Base-by-base conservation (phyloP, 352 stramenopile species). In the Sclerospora graminicola region DNA sequence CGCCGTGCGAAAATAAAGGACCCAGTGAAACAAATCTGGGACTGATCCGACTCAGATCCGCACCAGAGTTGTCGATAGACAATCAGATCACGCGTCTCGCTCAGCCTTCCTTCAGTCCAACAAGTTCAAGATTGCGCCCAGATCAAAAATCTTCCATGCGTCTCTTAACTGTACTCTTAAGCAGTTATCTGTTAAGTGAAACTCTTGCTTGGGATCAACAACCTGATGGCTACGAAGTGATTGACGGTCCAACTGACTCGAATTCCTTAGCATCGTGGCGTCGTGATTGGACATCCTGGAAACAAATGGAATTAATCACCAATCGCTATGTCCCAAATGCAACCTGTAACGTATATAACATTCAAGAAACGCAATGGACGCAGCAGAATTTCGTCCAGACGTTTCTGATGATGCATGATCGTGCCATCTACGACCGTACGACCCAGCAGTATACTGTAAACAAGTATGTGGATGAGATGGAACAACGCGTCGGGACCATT, bases 151-250 rank as follows among this genome's bases (percentile, higher is more conserved):
- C n/a, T n/a, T n/a, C n/a, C n/a, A n/a, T n/a, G n/a, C n/a, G n/a
- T n/a, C n/a, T n/a, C n/a, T n/a, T n/a, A n/a, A n/a, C n/a, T n/a
- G n/a, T n/a, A n/a, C n/a, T n/a, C n/a, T n/a, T n/a, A n/a, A n/a
- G n/a, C n/a, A n/a, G n/a, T n/a, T n/a, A n/a, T n/a, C n/a, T n/a
- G n/a, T n/a, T n/a, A n/a, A n/a, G n/a, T n/a, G n/a, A n/a, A n/a
- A n/a, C n/a, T n/a, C n/a, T n/a, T n/a, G 73, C 60, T 24, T 89
- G 80, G 80, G 80, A 92, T 36, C 56, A 56, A 20, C 74, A 86
- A 64, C 80, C 80, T 8, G 62, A 87, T 29, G 77, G 78, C 13
- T 92, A 87, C 48, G 73, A 92, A 60, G 50, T 92, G 21, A 82
- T 89, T 46, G 66, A 92, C 44, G 77, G 70, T 1, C 77, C 78